Percentiles rank a stretch among this genome's conserved stretches.
Conservation (phyloP, 257 asterid genomes). For the Scutellaria baicalensis region DNA sequence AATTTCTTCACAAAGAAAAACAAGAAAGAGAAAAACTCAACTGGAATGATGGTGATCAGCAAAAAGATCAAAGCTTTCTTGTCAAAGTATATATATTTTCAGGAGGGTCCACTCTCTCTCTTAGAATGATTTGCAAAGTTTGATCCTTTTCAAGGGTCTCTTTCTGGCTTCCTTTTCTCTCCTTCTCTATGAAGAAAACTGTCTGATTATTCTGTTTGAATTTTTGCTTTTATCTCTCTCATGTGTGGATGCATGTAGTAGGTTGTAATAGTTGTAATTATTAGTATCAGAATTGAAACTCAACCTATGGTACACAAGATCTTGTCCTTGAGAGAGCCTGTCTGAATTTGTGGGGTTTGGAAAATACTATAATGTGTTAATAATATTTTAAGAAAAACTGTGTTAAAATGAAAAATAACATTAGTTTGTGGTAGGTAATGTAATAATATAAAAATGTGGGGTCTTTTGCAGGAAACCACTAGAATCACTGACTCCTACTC, state of each 20-base stretch:
- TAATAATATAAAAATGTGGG: conserved; percentile 22
- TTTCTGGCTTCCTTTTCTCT: conserved; percentile 28
- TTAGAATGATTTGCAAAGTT: not conserved
- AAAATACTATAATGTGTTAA: not conserved
- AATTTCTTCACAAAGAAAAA: not conserved
- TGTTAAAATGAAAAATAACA: conserved; percentile 5
- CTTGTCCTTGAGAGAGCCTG: conserved; percentile 45
- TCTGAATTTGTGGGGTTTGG: conserved; percentile 47
- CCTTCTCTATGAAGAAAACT: conserved; percentile 38
- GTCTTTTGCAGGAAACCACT: conserved; percentile 33
- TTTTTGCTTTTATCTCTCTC: conserved; percentile 18
- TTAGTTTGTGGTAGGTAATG: conserved; percentile 12
- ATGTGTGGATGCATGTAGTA: not conserved
- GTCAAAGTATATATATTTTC: conserved; percentile 26
- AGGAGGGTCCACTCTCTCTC: conserved; percentile 24
- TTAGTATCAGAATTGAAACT: conserved; percentile 27
- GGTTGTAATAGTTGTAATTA: conserved; percentile 12
- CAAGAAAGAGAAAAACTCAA: not conserved
- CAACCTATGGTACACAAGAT: conserved; percentile 32
- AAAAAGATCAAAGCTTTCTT: conserved; percentile 41
- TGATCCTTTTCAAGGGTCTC: conserved; percentile 25
- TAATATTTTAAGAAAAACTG: not conserved
- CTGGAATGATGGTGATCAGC: conserved; percentile 10
- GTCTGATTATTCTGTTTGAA: conserved; percentile 36
- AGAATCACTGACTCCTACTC: conserved; percentile 46